These are phyloP conservation scores for Oxytropis ochrocephala DNA, from an alignment of 306 rosid species.

Conservation along the genomic window DNA sequence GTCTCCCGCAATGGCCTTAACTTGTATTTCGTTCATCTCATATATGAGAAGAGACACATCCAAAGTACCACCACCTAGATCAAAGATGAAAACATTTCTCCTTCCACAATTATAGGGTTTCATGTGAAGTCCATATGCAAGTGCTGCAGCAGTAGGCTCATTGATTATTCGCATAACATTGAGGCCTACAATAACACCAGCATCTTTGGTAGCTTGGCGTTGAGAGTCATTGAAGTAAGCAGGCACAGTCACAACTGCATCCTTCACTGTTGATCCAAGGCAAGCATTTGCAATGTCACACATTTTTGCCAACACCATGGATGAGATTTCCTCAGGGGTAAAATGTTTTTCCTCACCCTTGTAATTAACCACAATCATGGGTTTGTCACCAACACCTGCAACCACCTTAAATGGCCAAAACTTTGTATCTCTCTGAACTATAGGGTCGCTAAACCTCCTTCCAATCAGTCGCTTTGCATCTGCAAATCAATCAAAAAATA, in stretches of 20 bases:
- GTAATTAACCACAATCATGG: conserved; percentile 33
- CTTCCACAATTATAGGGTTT: not conserved
- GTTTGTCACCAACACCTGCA: conserved; percentile 26
- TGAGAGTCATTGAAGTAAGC: conserved; percentile 16
- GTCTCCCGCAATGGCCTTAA: not conserved
- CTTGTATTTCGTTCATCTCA: not conserved
- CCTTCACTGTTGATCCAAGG: conserved; percentile 15
- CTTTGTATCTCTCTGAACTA: conserved; percentile 44
- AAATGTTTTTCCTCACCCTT: conserved; percentile 25
- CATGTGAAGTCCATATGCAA: conserved; percentile 1
- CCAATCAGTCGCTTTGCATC: conserved; percentile 62
- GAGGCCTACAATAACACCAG: conserved; percentile 6
- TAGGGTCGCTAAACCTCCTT: conserved; percentile 37
- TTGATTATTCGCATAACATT: conserved; percentile 2
- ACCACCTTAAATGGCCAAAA: conserved; percentile 44
- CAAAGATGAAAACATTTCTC: conserved; percentile 2
- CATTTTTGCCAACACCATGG: conserved; percentile 52
- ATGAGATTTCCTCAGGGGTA: conserved; percentile 40
- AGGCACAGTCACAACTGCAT: conserved; percentile 18
- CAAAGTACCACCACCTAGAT: too few relatives aligned
- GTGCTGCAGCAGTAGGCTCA: conserved; percentile 19
- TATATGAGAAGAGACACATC: conserved; percentile 17
- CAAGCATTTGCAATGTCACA: conserved; percentile 51
- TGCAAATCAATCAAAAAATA: not conserved
- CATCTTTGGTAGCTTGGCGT: too few relatives aligned